A percentile compares a stretch with the other conserved stretches of the same genome.
Evolutionary conservation across 2,329 filamentous ascomycete genomes (phyloP).

Genomic region (Tolypocladium cylindrosporum): DNA sequence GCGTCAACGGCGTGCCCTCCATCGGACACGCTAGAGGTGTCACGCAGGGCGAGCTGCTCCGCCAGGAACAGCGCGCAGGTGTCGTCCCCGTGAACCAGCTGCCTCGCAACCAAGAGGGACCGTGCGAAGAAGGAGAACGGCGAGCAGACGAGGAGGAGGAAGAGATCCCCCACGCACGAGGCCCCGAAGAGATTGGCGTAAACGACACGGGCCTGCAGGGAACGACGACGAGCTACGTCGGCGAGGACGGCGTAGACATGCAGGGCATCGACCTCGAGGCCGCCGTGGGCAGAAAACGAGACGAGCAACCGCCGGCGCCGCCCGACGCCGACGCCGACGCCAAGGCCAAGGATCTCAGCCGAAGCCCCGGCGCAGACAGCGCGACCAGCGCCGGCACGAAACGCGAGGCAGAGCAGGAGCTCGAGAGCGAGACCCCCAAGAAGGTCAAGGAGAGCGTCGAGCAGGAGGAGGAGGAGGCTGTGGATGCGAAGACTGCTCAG

Average conservation of each 20-base stretch:
- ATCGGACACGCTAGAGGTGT: conserved; percentile 44
- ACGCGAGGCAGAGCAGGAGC: conserved; percentile 42
- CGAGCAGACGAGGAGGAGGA: conserved; percentile 39
- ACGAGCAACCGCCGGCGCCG: conserved; percentile 8
- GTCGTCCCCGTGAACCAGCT: conserved; percentile 62
- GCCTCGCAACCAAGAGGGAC: conserved; percentile 27
- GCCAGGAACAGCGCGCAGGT: conserved; percentile 78
- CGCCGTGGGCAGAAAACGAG: conserved; percentile 46
- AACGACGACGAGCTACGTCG: conserved; percentile 27
- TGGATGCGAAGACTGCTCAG: background rate
- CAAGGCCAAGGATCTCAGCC: conserved; percentile 13
- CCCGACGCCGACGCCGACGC: conserved; percentile 14
- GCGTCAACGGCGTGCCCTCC: conserved; percentile 57
- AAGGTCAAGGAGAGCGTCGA: conserved; percentile 34
- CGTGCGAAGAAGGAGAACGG: conserved; percentile 10
- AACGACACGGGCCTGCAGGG: conserved; percentile 74
- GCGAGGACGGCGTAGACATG: conserved; percentile 34
- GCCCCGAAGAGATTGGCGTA: conserved; percentile 75
- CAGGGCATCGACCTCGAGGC: conserved; percentile 50
- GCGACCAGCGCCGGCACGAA: conserved; percentile 33
- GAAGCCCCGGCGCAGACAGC: conserved; percentile 15
- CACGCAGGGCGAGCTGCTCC: conserved; percentile 73
- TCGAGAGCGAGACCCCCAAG: conserved; percentile 32
- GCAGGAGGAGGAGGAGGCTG: background rate
- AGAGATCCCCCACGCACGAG: conserved; percentile 70